Evolutionary conservation across 768 basidiomycete genomes (phyloP).

Genomic region (Pleurotus pulmonarius): DNA sequence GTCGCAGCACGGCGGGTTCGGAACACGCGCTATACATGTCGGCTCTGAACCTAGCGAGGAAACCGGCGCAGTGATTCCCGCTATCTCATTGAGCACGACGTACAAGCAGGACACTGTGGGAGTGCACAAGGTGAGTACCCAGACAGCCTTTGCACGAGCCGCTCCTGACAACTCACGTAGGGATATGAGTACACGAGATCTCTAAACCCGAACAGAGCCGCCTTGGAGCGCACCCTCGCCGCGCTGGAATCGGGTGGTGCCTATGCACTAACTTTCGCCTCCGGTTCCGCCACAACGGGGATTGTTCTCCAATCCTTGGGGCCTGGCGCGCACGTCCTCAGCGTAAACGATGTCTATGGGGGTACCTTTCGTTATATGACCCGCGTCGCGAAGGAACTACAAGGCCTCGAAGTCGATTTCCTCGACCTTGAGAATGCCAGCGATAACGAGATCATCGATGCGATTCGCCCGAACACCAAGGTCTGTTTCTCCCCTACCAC

Average conservation of each 20-base stretch:
- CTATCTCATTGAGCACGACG: constrained; percentile 91
- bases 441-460: constrained; percentile 59
- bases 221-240: constrained; percentile 75
- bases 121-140: constrained; percentile 57
- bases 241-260: constrained; percentile 74
- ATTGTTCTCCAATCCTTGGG: constrained; percentile 77
- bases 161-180: constrained; percentile 24
- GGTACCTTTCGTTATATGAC: constrained; percentile 87
- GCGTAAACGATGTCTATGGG: constrained; percentile 92
- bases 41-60: constrained; percentile 71
- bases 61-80: constrained; percentile 84
- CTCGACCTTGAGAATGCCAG: constrained; percentile 72
- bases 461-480: constrained; percentile 78
- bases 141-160: too few relatives aligned
- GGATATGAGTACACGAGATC: constrained; percentile 92
- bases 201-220: constrained; percentile 82
- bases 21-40: constrained; percentile 82
- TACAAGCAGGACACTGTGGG: constrained; percentile 82
- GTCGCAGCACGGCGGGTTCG: constrained; percentile 49
- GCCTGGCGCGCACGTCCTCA: constrained; percentile 71
- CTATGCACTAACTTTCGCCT: constrained; percentile 75
- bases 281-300: constrained; percentile 84
- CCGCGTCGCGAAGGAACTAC: constrained; percentile 56
- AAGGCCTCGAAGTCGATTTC: constrained; percentile 72
- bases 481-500: constrained; percentile 33